phyloP scores from a whole-genome alignment of 805 yeast genomes.

The Suhomyces tanzawaensis region DNA sequence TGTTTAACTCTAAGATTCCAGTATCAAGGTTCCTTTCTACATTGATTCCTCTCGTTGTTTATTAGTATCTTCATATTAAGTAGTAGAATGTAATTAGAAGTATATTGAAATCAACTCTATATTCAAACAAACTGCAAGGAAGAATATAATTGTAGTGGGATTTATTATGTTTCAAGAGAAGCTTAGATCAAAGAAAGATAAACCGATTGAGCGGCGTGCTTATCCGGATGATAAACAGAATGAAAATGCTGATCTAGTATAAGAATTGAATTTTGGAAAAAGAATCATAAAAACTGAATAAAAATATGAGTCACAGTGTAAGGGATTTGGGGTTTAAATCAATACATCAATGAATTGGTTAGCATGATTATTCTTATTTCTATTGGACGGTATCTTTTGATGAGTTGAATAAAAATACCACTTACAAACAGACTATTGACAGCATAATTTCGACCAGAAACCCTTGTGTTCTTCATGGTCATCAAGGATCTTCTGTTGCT shows the following conservation, averaged over 20 bases:
- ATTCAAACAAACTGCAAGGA: neutral
- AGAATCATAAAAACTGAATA: neutral
- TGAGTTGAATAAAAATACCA: neutral
- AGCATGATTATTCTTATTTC: neutral
- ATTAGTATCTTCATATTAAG: neutral
- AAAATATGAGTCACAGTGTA: neutral
- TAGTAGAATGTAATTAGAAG: neutral
- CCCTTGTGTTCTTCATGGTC: slow-evolving; percentile 38
- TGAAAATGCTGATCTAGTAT: neutral
- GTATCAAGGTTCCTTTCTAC: no score
- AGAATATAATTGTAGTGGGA: neutral
- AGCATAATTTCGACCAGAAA: slow-evolving; percentile 43
- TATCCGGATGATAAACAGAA: neutral
- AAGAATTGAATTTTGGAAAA: slow-evolving; percentile 2
- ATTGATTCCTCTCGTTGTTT: neutral
- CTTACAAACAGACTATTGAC: slow-evolving; percentile 23
- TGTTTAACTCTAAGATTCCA: no score
- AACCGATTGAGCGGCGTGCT: neutral
- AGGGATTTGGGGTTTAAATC: neutral
- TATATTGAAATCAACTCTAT: slow-evolving; percentile 3
- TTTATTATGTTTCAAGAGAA: neutral
- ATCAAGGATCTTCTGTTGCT: slow-evolving; percentile 36
- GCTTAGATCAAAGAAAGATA: neutral
- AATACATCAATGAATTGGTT: neutral
- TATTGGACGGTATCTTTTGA: neutral